These are phyloP conservation scores for Grigorovia yakushimaensis DNA, from an alignment of 805 yeast genomes.

Conservation along the genomic window DNA sequence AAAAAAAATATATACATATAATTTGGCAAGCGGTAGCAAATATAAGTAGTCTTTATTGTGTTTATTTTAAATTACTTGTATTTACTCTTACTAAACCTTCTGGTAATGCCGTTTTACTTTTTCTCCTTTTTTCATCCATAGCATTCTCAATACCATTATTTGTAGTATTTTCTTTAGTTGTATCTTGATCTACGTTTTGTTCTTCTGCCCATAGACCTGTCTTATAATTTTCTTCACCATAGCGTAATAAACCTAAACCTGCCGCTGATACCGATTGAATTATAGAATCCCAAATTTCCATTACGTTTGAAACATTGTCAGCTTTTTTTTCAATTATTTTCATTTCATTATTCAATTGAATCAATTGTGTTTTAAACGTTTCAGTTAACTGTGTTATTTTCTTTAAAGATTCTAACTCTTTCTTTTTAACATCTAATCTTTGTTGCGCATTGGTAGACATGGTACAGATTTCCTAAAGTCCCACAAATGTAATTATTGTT, in stretches of 20 bases:
- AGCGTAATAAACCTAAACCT: conserved; percentile 23
- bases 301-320: conserved; percentile 17
- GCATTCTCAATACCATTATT: conserved; percentile 24
- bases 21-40: no score
- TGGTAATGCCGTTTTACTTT: conserved; percentile 41
- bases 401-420: conserved; percentile 21
- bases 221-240: conserved; percentile 25
- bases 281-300: conserved; percentile 26
- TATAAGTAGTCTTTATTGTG: background rate
- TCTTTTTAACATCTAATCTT: conserved; percentile 14
- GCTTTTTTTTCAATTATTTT: conserved; percentile 20
- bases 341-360: conserved; percentile 19
- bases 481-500: no score
- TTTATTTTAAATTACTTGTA: conserved; percentile 6
- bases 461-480: background rate
- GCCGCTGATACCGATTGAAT: conserved; percentile 27
- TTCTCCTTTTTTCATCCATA: conserved; percentile 23
- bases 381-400: conserved; percentile 20
- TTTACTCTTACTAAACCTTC: conserved; percentile 53
- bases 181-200: background rate
- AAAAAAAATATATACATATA: no score
- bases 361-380: conserved; percentile 20
- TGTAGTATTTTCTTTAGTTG: background rate
- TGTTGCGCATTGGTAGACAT: background rate
- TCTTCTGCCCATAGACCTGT: conserved; percentile 19